Evolutionary conservation across 1,284 basidiomycete genomes (phyloP).

Genomic region (Sanghuangporus baumii): DNA sequence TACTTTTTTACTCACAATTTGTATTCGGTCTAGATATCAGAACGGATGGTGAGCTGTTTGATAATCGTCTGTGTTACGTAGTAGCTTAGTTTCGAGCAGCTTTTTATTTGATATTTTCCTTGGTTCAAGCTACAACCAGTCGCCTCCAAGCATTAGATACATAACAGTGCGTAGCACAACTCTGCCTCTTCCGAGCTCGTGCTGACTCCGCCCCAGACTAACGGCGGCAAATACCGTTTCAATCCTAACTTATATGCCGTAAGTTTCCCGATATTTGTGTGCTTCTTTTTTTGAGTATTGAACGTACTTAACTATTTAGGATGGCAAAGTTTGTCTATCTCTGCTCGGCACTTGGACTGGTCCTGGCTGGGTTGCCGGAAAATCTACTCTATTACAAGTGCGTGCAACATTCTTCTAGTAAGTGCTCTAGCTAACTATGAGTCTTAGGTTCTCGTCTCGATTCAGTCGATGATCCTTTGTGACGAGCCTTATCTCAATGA

Average conservation of each 20-base stretch:
- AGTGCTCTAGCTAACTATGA: slow-evolving; percentile 10
- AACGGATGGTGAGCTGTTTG: slow-evolving; percentile 64
- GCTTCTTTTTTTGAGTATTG: neutral
- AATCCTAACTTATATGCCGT: slow-evolving; percentile 90
- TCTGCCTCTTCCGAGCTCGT: slow-evolving; percentile 1
- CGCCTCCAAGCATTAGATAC: slow-evolving; percentile 79
- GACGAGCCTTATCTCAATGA: slow-evolving; percentile 89
- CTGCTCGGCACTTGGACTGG: slow-evolving; percentile 89
- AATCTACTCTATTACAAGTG: slow-evolving; percentile 79
- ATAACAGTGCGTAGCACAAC: slow-evolving; percentile 67
- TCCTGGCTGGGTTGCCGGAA: slow-evolving; percentile 84
- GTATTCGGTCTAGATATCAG: slow-evolving; percentile 51
- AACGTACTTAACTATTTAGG: slow-evolving; percentile 34
- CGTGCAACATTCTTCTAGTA: slow-evolving; percentile 8
- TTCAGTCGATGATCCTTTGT: slow-evolving; percentile 88
- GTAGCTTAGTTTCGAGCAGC: slow-evolving; percentile 30
- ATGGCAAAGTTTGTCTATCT: slow-evolving; percentile 88
- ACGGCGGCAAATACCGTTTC: slow-evolving; percentile 83
- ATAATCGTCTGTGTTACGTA: slow-evolving; percentile 6
- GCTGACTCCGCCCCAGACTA: slow-evolving; percentile 52
- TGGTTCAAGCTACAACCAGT: slow-evolving; percentile 74
- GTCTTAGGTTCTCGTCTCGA: slow-evolving; percentile 80
- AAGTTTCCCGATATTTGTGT: slow-evolving; percentile 23
- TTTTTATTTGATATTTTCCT: slow-evolving; percentile 89
- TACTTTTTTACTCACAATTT: slow-evolving; percentile 4